Evolutionary conservation across 495 filamentous ascomycete genomes (phyloP), one percentile per base, ranked within the genome.

Genomic region (Hypoxylon subgilvum): DNA sequence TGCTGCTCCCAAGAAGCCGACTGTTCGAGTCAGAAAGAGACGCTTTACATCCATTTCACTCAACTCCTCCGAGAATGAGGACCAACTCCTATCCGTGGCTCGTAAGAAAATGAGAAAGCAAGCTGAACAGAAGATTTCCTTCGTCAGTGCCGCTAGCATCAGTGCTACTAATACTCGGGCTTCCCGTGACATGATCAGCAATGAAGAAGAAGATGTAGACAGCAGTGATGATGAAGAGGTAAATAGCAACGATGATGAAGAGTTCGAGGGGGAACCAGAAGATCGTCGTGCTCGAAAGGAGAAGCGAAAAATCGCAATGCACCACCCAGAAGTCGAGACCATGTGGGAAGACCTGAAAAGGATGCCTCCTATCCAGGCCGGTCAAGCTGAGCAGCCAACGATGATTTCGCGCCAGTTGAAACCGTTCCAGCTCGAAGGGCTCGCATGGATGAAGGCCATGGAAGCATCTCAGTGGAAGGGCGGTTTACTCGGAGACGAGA

Each of bases 391-490:
- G 45, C 94, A 98, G 66, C 94, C 94, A 14, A 67, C 70, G 6
- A 84, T 82, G 3, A 96, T 98, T 58, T 88, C 79, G 25, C 85
- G 93, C 14, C 86, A 84, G 28, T 77, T 98, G 42, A 94, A 97
- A 70, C 86, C 87, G 1, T 97, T 97, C 71, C 94, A 98, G 63
- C 85, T 95, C 12, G 88, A 97, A 71, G 94, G 94, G 5, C 74
- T 98, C 30, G 86, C 90, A 52, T 98, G 94, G 94, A 93, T 98
- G 89, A 85, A 81, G 52, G 82, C 76, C 35, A 95, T 96, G 77
- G 94, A 98, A 66, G 77, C 88, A 69, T 88, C 87, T 1, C 69
- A 86, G 47, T 98, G 90, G 77, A 87, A 84, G 57, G 94, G 94
- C 27, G 94, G 94, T 7, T 77, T 98, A 21, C 78, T 98, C 4